A percentile compares a stretch with the other conserved stretches of the same genome.
These are phyloP conservation scores for Escovopsis sp. DNA, from an alignment of 2,329 filamentous ascomycete genomes.

Conservation along the genomic window DNA sequence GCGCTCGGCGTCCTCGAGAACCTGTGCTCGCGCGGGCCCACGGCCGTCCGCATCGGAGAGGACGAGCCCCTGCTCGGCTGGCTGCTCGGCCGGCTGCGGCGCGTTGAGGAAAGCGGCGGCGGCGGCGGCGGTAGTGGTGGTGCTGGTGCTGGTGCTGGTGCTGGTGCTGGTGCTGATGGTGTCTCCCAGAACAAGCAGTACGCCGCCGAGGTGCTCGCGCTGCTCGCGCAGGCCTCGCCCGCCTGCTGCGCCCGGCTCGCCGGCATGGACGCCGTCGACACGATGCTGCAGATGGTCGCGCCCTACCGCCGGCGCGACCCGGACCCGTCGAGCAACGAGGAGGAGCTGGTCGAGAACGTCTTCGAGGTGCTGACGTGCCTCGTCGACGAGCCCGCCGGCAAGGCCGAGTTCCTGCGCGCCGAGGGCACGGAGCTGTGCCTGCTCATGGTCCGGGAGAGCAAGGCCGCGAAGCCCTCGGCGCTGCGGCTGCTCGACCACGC, in stretches of 20 bases:
- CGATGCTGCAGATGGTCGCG: constrained; percentile 68
- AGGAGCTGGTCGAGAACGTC: constrained; percentile 88
- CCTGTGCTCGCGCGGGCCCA: constrained; percentile 54
- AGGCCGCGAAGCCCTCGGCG: constrained; percentile 64
- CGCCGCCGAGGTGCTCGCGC: constrained; percentile 78
- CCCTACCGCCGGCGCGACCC: constrained; percentile 79
- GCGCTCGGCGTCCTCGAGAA: constrained; percentile 75
- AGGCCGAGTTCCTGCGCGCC: constrained; percentile 68
- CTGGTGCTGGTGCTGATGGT: no score
- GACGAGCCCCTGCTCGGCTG: constrained; percentile 57
- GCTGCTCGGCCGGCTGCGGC: constrained; percentile 61
- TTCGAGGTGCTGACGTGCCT: constrained; percentile 78
- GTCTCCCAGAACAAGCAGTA: constrained; percentile 92
- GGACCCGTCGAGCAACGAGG: constrained; percentile 70
- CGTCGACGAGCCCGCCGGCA: constrained; percentile 60
- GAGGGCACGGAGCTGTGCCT: constrained; percentile 86
- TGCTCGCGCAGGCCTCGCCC: constrained; percentile 64
- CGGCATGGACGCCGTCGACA: constrained; percentile 57
- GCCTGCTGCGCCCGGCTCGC: constrained; percentile 50
- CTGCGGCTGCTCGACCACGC: constrained; percentile 78
- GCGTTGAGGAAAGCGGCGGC: constrained; percentile 38
- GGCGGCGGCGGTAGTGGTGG: no score
- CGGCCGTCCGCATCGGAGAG: constrained; percentile 57
- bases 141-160: no score
- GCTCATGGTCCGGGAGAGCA: constrained; percentile 83